Conservation (phyloP, 495 filamentous ascomycete species). For the Delitschia confertaspora region DNA sequence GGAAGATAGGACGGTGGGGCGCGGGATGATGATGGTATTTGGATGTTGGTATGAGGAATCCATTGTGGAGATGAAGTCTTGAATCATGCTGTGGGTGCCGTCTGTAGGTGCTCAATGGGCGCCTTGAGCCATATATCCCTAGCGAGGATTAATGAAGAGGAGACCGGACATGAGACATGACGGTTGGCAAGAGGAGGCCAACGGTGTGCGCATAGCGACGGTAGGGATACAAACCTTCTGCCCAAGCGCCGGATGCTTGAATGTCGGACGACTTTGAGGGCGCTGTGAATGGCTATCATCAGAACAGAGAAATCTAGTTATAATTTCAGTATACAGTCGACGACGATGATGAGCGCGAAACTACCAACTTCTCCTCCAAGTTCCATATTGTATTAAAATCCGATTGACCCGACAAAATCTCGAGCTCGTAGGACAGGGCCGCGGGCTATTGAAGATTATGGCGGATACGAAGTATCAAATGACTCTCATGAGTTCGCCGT, state of each 20-base stretch:
- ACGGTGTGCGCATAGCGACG: constrained; percentile 46
- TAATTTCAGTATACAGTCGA: too few species aligned
- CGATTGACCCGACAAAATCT: constrained; percentile 59
- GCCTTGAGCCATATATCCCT: constrained; percentile 50
- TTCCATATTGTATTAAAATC: constrained; percentile 53
- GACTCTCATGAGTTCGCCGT: constrained; percentile 59
- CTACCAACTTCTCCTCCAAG: constrained; percentile 53
- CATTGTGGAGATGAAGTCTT: too few species aligned
- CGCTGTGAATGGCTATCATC: constrained; percentile 62
- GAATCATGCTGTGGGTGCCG: too few species aligned
- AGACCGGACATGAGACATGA: constrained; percentile 53
- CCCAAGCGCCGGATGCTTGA: constrained; percentile 27
- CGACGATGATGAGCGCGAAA: too few species aligned
- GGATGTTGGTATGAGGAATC: too few species aligned
- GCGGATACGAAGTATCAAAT: constrained; percentile 57
- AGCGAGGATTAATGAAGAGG: constrained; percentile 50
- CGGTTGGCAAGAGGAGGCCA: constrained; percentile 48
- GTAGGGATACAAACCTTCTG: constrained; percentile 60
- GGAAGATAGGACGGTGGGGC: too few species aligned
- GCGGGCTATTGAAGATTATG: constrained; percentile 40
- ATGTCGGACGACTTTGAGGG: constrained; percentile 56
- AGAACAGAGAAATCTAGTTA: constrained; percentile 61
- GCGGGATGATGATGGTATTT: too few species aligned
- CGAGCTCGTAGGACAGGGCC: constrained; percentile 43
- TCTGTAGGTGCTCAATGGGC: too few species aligned